Conservation (phyloP, 169 alveolate species). For the Eimeria acervulina region DNA sequence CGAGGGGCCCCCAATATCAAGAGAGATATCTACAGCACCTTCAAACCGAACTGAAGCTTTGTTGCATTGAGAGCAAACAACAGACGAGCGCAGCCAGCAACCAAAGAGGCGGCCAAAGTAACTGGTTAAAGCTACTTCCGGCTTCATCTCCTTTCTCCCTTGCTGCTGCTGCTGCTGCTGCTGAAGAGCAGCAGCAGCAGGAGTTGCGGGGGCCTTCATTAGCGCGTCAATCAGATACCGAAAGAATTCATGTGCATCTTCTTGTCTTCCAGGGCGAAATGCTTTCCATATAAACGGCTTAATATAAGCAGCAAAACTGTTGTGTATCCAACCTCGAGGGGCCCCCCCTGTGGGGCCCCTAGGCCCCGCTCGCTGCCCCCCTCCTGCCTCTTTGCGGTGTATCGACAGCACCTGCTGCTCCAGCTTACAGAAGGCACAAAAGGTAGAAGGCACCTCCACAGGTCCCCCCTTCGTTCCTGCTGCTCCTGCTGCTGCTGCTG, state of each 20-base stretch:
- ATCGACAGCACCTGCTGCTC: constrained; percentile 86
- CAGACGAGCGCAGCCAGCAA: constrained; percentile 86
- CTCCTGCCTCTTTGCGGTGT: constrained; percentile 72
- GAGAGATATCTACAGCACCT: constrained; percentile 86
- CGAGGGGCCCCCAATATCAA: constrained; percentile 84
- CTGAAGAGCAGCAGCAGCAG: constrained; percentile 60
- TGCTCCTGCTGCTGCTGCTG: constrained; percentile 17
- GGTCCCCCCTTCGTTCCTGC: neutral
- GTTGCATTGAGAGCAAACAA: constrained; percentile 83
- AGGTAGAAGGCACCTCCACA: constrained; percentile 1
- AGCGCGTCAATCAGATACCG: constrained; percentile 86
- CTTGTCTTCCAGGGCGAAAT: constrained; percentile 86
- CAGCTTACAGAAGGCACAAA: constrained; percentile 87
- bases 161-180: constrained; percentile 76
- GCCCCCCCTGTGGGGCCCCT: neutral
- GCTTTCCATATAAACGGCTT: constrained; percentile 85
- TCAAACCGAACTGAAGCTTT: constrained; percentile 85
- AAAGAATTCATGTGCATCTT: constrained; percentile 89
- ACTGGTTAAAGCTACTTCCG: constrained; percentile 85
- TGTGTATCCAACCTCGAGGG: constrained; percentile 43
- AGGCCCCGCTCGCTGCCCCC: neutral
- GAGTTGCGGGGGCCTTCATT: constrained; percentile 82
- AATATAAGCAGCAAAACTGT: constrained; percentile 82
- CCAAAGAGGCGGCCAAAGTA: constrained; percentile 87
- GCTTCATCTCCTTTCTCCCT: constrained; percentile 81